Conservation (phyloP, 1,284 basidiomycete genomes). For the Malassezia vespertilionis region DNA sequence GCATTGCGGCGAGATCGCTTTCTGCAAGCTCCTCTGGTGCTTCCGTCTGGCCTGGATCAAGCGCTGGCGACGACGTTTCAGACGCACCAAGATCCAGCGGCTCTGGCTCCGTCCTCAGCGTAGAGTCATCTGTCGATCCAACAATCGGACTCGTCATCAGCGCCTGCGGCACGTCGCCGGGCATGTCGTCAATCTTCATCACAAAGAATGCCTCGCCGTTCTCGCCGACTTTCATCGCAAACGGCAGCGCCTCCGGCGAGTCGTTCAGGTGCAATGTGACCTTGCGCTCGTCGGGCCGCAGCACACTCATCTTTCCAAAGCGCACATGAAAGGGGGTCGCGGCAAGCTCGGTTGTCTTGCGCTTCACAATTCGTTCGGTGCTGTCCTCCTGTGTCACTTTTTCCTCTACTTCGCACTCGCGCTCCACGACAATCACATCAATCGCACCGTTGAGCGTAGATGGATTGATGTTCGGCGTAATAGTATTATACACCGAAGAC, state of each 20-base stretch:
- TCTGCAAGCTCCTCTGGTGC: neutral
- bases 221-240: conserved; percentile 96
- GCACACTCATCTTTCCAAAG: conserved; percentile 94
- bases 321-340: conserved; percentile 96
- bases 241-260: conserved; percentile 59
- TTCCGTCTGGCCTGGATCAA: conserved; percentile 6
- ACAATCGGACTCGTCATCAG: conserved; percentile 74
- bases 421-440: conserved; percentile 49
- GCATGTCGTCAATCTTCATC: conserved; percentile 68
- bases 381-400: conserved; percentile 48
- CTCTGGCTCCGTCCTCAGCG: conserved; percentile 21
- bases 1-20: conserved; percentile 8
- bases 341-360: conserved; percentile 55
- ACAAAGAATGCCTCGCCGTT: conserved; percentile 98
- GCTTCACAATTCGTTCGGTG: conserved; percentile 20
- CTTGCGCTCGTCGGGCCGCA: conserved; percentile 87
- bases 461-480: conserved; percentile 47
- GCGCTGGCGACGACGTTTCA: conserved; percentile 15
- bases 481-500: conserved; percentile 47
- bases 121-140: conserved; percentile 25
- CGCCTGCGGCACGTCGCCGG: conserved; percentile 69
- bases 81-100: conserved; percentile 30
- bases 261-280: conserved; percentile 48
- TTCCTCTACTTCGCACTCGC: conserved; percentile 52
- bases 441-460: conserved; percentile 47